phyloP scores from a whole-genome alignment of 2,329 filamentous ascomycete genomes.

The Cordyceps fumosorosea region DNA sequence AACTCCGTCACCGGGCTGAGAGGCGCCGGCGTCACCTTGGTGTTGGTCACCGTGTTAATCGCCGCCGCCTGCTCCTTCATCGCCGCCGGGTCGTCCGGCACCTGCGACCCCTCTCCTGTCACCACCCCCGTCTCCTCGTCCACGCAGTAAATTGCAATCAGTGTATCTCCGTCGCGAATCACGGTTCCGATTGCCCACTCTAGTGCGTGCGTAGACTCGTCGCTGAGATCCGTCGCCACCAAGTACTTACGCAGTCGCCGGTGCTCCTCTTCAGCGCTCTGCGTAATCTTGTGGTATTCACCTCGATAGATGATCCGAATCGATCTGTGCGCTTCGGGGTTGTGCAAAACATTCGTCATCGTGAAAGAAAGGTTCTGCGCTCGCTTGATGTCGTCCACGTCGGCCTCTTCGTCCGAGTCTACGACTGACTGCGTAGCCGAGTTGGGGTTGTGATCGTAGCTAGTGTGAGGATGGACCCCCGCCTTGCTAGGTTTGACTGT shows the following conservation, averaged over 20 bases:
- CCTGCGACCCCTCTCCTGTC: slow-evolving; percentile 42
- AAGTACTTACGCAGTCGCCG: slow-evolving; percentile 82
- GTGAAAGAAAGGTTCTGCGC: slow-evolving; percentile 80
- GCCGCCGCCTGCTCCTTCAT: slow-evolving; percentile 70
- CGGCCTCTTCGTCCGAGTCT: slow-evolving; percentile 80
- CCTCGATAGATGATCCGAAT: slow-evolving; percentile 88
- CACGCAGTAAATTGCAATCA: slow-evolving; percentile 88
- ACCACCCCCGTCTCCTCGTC: slow-evolving; percentile 70
- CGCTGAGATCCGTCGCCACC: slow-evolving; percentile 90
- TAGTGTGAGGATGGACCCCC: slow-evolving; percentile 73
- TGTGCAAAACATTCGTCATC: slow-evolving; percentile 72
- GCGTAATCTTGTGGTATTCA: slow-evolving; percentile 69
- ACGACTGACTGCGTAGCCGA: slow-evolving; percentile 53
- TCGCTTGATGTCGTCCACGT: slow-evolving; percentile 75
- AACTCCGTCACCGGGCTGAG: slow-evolving; percentile 30
- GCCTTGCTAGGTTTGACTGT: slow-evolving; percentile 48
- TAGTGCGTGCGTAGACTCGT: slow-evolving; percentile 88
- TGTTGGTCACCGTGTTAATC: slow-evolving; percentile 55
- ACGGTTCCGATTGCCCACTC: slow-evolving; percentile 98
- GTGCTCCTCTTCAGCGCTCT: slow-evolving; percentile 71
- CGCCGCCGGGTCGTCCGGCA: slow-evolving; percentile 66
- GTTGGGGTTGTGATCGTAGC: slow-evolving; percentile 64
- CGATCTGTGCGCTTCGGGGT: slow-evolving; percentile 69
- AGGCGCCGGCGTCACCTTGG: slow-evolving; percentile 27
- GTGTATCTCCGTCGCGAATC: slow-evolving; percentile 84